A percentile compares a stretch with the other conserved stretches of the same genome.
Conservation (phyloP, 768 basidiomycete species). For the Lentinula lateritia region DNA sequence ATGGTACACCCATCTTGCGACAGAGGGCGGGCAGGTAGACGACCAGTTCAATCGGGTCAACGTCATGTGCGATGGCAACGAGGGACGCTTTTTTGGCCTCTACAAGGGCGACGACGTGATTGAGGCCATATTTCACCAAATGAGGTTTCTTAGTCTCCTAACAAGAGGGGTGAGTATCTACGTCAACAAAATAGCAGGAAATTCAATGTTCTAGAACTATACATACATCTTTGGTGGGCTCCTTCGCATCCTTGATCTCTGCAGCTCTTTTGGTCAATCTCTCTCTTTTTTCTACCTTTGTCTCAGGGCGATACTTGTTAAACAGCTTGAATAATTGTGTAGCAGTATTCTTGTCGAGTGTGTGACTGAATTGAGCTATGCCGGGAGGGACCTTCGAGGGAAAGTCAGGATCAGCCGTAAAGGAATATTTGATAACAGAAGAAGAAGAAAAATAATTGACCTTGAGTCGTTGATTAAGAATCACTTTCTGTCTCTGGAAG, state of each 20-base stretch:
- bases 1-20: slow-evolving; percentile 99
- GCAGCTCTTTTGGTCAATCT: slow-evolving; percentile 78
- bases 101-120: slow-evolving; percentile 92
- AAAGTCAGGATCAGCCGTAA: neutral
- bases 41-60: slow-evolving; percentile 98
- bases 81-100: slow-evolving; percentile 98
- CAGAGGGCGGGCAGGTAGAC: slow-evolving; percentile 97
- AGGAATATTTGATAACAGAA: neutral
- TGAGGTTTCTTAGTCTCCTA: slow-evolving; percentile 91
- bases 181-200: neutral
- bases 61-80: slow-evolving; percentile 95
- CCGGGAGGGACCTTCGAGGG: slow-evolving; percentile 71
- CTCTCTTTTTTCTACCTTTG: slow-evolving; percentile 95
- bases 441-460: neutral
- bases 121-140: slow-evolving; percentile 94
- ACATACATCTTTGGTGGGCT: slow-evolving; percentile 36
- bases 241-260: slow-evolving; percentile 77
- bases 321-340: slow-evolving; percentile 96
- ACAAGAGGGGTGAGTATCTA: neutral
- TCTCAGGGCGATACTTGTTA: slow-evolving; percentile 96
- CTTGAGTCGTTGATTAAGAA: slow-evolving; percentile 96
- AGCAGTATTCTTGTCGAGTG: slow-evolving; percentile 98
- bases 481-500: slow-evolving; percentile 97
- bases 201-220: neutral
- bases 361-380: slow-evolving; percentile 96